Conservation (phyloP, 306 rosid species). For the Glycine latifolia region DNA sequence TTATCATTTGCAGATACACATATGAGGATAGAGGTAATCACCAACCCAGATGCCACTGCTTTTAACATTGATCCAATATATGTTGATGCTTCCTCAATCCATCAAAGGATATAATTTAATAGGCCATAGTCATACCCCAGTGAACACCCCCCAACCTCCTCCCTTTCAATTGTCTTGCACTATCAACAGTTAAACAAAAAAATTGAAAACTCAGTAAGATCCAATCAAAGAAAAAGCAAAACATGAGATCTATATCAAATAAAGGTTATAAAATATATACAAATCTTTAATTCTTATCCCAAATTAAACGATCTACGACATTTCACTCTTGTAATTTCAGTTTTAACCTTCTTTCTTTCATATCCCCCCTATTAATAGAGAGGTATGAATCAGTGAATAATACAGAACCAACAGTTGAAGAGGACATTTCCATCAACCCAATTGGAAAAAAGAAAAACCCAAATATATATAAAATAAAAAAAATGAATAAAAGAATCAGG, state of each 20-base stretch:
- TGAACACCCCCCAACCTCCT: constrained; percentile 43
- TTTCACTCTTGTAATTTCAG: constrained; percentile 35
- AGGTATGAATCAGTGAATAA: constrained; percentile 48
- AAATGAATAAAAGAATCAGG: constrained; percentile 33
- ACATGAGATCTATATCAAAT: constrained; percentile 49
- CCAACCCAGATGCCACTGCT: constrained; percentile 75
- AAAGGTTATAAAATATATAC: constrained; percentile 12
- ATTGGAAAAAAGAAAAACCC: constrained; percentile 2
- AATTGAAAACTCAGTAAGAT: constrained; percentile 44
- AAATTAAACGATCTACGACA: constrained; percentile 41
- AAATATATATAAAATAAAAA: constrained; percentile 14
- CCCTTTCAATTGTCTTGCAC: constrained; percentile 59
- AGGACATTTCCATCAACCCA: constrained; percentile 52
- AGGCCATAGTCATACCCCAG: constrained; percentile 47
- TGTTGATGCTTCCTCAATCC: constrained; percentile 65
- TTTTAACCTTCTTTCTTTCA: constrained; percentile 29
- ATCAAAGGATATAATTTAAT: constrained; percentile 54
- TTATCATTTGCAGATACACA: constrained; percentile 68
- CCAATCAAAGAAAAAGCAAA: constrained; percentile 39
- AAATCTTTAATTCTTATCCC: constrained; percentile 14
- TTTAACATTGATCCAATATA: constrained; percentile 85
- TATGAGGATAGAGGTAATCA: constrained; percentile 60
- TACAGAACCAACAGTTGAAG: constrained; percentile 58
- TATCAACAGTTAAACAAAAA: constrained; percentile 50
- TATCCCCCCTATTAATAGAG: constrained; percentile 37